A percentile compares a stretch with the other conserved stretches of the same genome.
Evolutionary conservation across 371 early-diverging fungal species (phyloP).

Genomic region (Funneliformis caledonium): DNA sequence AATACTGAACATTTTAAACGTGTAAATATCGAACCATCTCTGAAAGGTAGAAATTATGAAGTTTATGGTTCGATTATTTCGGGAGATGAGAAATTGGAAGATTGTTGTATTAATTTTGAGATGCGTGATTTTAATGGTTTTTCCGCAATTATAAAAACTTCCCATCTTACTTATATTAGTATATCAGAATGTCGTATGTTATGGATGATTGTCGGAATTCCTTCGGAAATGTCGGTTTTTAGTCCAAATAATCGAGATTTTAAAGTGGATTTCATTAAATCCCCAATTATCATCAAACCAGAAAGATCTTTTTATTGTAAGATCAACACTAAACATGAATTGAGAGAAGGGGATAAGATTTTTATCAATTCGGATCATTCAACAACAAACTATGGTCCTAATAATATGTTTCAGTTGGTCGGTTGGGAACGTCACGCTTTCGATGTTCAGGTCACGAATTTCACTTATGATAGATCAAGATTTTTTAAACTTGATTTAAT

Average conservation of each 20-base stretch:
- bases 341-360: not conserved
- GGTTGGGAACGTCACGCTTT: too few species aligned
- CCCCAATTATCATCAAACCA: not conserved
- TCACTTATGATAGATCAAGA: too few species aligned
- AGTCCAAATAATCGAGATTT: not conserved
- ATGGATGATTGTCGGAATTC: not conserved
- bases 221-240: not conserved
- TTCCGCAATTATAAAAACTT: not conserved
- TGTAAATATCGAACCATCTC: not conserved
- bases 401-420: too few species aligned
- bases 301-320: too few species aligned
- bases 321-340: not conserved
- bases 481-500: too few species aligned
- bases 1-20: not conserved
- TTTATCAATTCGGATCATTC: not conserved
- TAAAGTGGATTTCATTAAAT: not conserved
- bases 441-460: too few species aligned
- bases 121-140: not conserved
- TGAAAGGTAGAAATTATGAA: not conserved
- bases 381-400: not conserved
- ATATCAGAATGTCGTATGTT: not conserved
- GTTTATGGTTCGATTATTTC: not conserved
- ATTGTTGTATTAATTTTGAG: not conserved
- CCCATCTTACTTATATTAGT: too few species aligned
- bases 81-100: not conserved